Evolutionary conservation across 1,284 basidiomycete species (phyloP), one percentile per base, ranked within the genome.

Genomic region (Sanghuangporus weigelae): DNA sequence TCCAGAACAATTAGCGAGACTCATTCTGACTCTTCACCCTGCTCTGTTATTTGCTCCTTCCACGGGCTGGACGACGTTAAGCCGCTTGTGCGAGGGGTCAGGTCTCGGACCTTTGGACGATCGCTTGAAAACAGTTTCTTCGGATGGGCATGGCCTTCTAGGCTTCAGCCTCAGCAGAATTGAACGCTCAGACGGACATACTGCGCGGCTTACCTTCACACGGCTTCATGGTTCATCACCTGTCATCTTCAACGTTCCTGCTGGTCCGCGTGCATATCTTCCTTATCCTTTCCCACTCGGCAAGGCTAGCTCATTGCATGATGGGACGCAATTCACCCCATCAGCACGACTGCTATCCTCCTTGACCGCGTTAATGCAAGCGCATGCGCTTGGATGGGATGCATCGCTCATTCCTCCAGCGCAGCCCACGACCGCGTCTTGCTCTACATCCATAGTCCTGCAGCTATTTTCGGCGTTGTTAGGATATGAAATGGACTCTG

Each of bases 1-100:
- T 0, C 76, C 84, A 0, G 73, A 72, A 1, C 80, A 84, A 67
- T 79, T 86, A 8, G 79, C 82, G 1, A 75, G 82, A 12, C 71
- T 87, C 1, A 66, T 87, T 19, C 70, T 86, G 19, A 78, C 78
- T 0, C 75, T 88, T 16, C 84, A 88, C 68, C 85, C 85, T 0
- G 78, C 73, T 0, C 74, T 88, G 36, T 72, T 79, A 8, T 74
- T 83, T 66, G 81, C 83, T 5, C 78, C 84, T 3, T 81, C 84
- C 68, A 78, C 83, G 53, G 83, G 81, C 11, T 88, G 85, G 85
- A 83, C 81, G 2, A 74, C 84, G 65, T 79, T 88, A 16, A 79
- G 80, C 55, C 74, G 78, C 39, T 83, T 85, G 63, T 77, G 78
- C 3, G 77, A 82, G 62, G 82, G 85, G 58, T 76, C 74, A 14